Evolutionary conservation across 805 yeast species (phyloP), one percentile per base, ranked within the genome.

Genomic region (Myxozyma neglecta): DNA sequence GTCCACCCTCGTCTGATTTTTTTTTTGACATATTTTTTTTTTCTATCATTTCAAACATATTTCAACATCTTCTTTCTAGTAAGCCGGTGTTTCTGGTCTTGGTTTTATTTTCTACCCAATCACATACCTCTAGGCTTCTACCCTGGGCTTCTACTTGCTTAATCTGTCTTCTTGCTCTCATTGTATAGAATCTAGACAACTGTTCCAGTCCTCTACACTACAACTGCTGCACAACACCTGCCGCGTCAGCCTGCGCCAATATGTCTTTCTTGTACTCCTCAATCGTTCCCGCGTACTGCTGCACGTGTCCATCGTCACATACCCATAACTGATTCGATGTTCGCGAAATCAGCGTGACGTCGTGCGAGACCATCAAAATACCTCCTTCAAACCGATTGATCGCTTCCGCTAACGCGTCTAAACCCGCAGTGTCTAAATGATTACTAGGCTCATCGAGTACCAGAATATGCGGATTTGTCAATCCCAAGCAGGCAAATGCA

Each of bases 381-480:
- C 99, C 99, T 73, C 99, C 99, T 71, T 90, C 83, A 81, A 92
- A 94, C 64, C 83, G 85, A 65, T 82, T 85, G 73, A 94, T 80
- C 0, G 98, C 98, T 47, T 88, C 96, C 8, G 94, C 86, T 63
- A 94, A 81, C 0, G 99, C 99, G 75, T 94, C 99, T 71, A 94
- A 80, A 83, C 97, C 99, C 40, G 96, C 87, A 8, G 97, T 93
- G 87, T 94, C 99, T 82, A 94, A 85, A 77, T 94, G 99, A 78
- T 94, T 94, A 6, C 97, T 89, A 76, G 99, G 99, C 82, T 94
- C 99, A 81, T 94, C 99, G 68, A 94, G 79, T 71, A 94, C 85
- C 71, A 94, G 80, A 48, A 94, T 85, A 74, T 94, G 99, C 18
- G 99, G 99, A 65, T 88, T 87, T 64, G 83, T 83, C 70, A 94